These are phyloP conservation scores for Seminavis robusta DNA, from an alignment of 108 stramenopile species.

Conservation along the genomic window DNA sequence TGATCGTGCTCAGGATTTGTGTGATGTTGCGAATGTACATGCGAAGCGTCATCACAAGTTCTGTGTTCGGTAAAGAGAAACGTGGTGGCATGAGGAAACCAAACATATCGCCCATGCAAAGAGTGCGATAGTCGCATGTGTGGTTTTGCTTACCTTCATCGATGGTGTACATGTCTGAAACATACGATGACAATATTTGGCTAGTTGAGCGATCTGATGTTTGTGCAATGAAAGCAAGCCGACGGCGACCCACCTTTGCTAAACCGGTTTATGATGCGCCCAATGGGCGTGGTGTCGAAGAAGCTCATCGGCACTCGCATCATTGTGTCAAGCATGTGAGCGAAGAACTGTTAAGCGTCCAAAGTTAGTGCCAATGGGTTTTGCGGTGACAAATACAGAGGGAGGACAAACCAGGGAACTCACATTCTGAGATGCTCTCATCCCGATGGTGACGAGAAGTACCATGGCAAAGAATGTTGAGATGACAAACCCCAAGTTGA, in stretches of 20 bases:
- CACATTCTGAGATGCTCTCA: constrained; percentile 42
- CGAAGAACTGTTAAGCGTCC: constrained; percentile 28
- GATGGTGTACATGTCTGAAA: too few species aligned
- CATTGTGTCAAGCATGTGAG: constrained; percentile 48
- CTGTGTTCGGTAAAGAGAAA: too few species aligned
- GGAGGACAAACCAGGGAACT: neutral
- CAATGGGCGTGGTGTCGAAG: constrained; percentile 60
- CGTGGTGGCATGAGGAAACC: too few species aligned
- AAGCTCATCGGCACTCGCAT: constrained; percentile 88
- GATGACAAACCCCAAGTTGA: constrained; percentile 55
- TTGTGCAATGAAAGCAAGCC: too few species aligned
- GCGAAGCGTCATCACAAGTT: too few species aligned
- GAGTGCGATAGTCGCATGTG: too few species aligned
- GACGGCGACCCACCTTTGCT: constrained; percentile 44
- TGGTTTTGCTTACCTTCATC: too few species aligned
- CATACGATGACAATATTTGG: too few species aligned
- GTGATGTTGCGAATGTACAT: too few species aligned
- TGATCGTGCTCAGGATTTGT: too few species aligned
- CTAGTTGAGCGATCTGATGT: too few species aligned
- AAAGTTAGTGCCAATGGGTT: neutral
- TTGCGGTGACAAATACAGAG: neutral
- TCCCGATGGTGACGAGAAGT: constrained; percentile 34
- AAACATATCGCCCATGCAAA: too few species aligned
- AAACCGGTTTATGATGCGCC: constrained; percentile 56
- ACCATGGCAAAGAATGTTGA: constrained; percentile 36